These are phyloP conservation scores for Cantharellus anzutake DNA, from an alignment of 768 basidiomycete genomes.

Conservation along the genomic window DNA sequence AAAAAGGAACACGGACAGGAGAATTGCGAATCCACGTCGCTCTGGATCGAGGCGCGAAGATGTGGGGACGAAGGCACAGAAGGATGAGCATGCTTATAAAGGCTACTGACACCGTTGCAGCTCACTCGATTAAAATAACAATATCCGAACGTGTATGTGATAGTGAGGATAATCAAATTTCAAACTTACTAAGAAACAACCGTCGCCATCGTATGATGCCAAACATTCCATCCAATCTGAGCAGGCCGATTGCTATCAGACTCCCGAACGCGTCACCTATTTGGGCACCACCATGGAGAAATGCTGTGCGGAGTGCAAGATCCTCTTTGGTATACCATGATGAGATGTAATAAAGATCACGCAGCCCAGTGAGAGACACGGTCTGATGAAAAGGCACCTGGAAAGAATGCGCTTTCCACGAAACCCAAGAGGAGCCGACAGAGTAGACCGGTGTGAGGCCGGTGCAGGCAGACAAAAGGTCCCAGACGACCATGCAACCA, in stretches of 20 bases:
- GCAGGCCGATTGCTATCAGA: slow-evolving; percentile 56
- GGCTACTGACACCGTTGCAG: slow-evolving; percentile 17
- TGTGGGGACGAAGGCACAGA: slow-evolving; percentile 56
- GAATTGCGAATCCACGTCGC: no score
- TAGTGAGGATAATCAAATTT: no score
- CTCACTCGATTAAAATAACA: not conserved
- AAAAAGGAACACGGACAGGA: no score
- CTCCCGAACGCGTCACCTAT: slow-evolving; percentile 72
- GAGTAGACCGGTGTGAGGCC: slow-evolving; percentile 26
- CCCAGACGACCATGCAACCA: not conserved
- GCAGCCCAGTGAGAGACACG: not conserved
- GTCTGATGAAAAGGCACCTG: slow-evolving; percentile 26
- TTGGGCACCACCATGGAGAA: slow-evolving; percentile 51
- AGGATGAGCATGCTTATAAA: slow-evolving; percentile 40
- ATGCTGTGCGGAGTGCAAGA: slow-evolving; percentile 38
- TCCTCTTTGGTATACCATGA: slow-evolving; percentile 20
- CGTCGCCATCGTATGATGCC: slow-evolving; percentile 36
- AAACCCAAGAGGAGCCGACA: slow-evolving; percentile 65
- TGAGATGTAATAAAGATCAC: slow-evolving; percentile 23
- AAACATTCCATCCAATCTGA: slow-evolving; percentile 51
- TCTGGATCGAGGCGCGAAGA: no score
- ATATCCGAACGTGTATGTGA: not conserved
- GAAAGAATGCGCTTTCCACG: slow-evolving; percentile 22
- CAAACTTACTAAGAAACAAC: slow-evolving; percentile 35
- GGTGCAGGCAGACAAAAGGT: not conserved